Conservation (phyloP, 148 eudicot species). For the Polygonum maritimum region DNA sequence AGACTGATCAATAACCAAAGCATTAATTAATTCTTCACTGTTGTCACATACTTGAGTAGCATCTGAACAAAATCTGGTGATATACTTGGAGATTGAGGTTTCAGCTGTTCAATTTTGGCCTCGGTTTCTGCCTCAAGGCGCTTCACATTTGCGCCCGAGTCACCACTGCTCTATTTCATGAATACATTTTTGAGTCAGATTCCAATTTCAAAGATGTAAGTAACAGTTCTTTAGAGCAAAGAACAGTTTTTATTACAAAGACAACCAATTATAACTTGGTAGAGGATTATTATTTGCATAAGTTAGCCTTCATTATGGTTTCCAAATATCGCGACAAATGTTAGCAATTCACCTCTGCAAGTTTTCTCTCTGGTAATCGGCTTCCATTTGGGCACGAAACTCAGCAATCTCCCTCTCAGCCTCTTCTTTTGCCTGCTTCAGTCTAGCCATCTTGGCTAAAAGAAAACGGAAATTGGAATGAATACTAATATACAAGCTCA, state of each 20-base stretch:
- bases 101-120: conserved; percentile 59
- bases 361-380: conserved; percentile 60
- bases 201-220: not conserved
- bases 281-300: not conserved
- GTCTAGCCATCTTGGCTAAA: conserved; percentile 71
- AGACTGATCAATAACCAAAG: not conserved
- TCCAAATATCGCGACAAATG: not conserved
- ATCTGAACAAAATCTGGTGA: conserved; percentile 72
- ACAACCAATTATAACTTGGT: not conserved
- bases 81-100: conserved; percentile 53
- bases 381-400: conserved; percentile 81
- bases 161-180: conserved; percentile 71
- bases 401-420: conserved; percentile 85
- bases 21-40: conserved; percentile 58
- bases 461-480: conserved; percentile 4
- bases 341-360: conserved; percentile 45
- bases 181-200: not conserved
- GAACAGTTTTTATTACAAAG: not conserved
- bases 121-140: conserved; percentile 84
- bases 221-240: not conserved
- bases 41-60: conserved; percentile 78
- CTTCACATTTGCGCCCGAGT: conserved; percentile 96
- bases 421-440: conserved; percentile 87
- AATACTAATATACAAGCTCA: not conserved
- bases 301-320: not conserved